Evolutionary conservation across 2,329 filamentous ascomycete species (phyloP), one percentile per base, ranked within the genome.

Genomic region (Monascus ruber): DNA sequence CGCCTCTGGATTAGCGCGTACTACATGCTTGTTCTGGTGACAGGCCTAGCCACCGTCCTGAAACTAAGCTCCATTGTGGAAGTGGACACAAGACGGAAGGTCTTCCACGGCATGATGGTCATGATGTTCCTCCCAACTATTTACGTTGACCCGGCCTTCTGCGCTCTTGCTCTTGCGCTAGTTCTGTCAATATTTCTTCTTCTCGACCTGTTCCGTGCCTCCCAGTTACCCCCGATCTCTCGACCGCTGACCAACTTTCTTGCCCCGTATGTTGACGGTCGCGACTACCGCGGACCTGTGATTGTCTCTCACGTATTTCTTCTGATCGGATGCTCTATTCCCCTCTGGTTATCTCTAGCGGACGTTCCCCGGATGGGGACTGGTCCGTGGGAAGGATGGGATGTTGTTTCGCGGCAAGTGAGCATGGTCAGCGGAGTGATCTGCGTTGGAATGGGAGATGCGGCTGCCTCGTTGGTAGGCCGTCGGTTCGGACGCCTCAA

Each of bases 71-170:
- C 78, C 3, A 69, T 85, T 36, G 88, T 84, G 48, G 88, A 95
- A 63, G 89, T 98, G 35, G 91, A 98, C 63, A 98, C 91, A 1
- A 77, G 91, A 36, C 79, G 91, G 37, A 98, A 98, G 62, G 85
- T 96, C 24, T 98, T 98, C 60, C 91, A 98, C 61, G 93, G 93
- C 50, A 94, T 89, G 74, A 96, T 96, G 83, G 89, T 96, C 5
- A 79, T 79, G 40, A 95, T 98, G 85, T 81, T 98, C 40, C 72
- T 96, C 2, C 88, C 91, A 0, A 79, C 85, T 1, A 84, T 82
- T 2, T 95, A 79, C 56, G 67, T 96, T 46, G 91, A 98, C 59
- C 89, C 91, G 1, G 72, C 81, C 32, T 96, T 85, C 60, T 79
- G 81, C 36, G 77, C 83, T 1, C 69, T 98, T 8, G 85, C 87